A percentile compares a stretch with the other conserved stretches of the same genome.
phyloP scores from a whole-genome alignment of 768 basidiomycete genomes.

The Russula foetens region DNA sequence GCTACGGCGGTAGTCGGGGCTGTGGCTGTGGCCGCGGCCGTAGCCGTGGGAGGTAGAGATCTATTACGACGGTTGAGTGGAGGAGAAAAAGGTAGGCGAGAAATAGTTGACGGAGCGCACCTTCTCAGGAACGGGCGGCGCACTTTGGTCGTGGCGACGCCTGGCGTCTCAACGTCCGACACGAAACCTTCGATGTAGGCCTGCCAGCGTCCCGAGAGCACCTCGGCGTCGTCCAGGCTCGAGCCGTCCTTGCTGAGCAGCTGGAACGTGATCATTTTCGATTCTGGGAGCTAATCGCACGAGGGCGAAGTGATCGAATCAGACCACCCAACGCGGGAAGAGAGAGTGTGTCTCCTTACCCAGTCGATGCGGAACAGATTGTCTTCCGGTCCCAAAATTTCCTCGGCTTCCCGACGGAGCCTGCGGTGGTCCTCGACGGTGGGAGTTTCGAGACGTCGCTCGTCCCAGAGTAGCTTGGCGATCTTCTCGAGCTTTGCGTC shows the following conservation, averaged over 20 bases:
- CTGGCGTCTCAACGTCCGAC: constrained; percentile 49
- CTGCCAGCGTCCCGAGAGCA: constrained; percentile 71
- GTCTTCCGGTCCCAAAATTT: constrained; percentile 65
- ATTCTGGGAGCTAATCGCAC: constrained; percentile 47
- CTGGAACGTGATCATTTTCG: constrained; percentile 63
- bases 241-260: constrained; percentile 75
- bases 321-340: too few relatives aligned
- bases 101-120: constrained; percentile 33
- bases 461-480: constrained; percentile 60
- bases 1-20: too few relatives aligned
- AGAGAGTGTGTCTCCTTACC: constrained; percentile 35
- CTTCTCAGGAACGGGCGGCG: constrained; percentile 53
- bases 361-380: constrained; percentile 76
- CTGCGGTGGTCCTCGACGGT: constrained; percentile 69
- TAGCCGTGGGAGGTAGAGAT: constrained; percentile 31
- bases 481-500: constrained; percentile 68
- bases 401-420: constrained; percentile 58
- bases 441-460: constrained; percentile 47
- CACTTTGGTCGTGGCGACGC: constrained; percentile 39
- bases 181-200: constrained; percentile 72
- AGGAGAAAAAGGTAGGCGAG: constrained; percentile 23
- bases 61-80: constrained; percentile 23
- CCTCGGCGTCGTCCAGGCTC: constrained; percentile 67
- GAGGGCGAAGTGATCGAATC: too few relatives aligned
- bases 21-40: background rate